phyloP scores from a whole-genome alignment of 148 eudicot species.

The Arbutus unedo region DNA sequence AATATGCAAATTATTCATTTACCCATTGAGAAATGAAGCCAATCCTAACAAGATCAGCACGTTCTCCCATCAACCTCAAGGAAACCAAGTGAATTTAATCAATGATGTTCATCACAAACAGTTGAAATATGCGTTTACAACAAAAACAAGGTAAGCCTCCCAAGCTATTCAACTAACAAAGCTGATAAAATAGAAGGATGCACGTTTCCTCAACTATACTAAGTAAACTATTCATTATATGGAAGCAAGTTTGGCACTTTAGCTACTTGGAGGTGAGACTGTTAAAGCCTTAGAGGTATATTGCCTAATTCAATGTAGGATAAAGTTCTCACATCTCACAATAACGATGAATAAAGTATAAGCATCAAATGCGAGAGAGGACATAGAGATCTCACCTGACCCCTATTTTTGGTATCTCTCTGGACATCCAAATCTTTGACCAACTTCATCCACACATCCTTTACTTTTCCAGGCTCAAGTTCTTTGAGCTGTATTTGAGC shows the following conservation, averaged over 20 bases:
- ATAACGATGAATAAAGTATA: not conserved
- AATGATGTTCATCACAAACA: not conserved
- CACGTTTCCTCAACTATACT: not conserved
- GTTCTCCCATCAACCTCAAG: not conserved
- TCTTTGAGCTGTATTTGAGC: constrained; percentile 69
- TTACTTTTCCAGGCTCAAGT: constrained; percentile 93
- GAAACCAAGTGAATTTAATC: not conserved
- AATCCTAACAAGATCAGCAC: not conserved
- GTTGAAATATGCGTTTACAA: not conserved
- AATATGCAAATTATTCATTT: not conserved
- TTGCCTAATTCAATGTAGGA: not conserved
- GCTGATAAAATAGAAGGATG: not conserved
- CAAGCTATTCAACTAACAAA: not conserved
- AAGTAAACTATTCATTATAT: not conserved
- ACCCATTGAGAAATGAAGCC: not conserved
- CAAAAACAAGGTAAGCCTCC: not conserved
- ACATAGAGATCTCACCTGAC: constrained; percentile 55
- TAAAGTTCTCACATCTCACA: not conserved
- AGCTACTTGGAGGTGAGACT: not conserved
- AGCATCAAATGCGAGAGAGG: constrained; percentile 2
- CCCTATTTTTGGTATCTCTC: constrained; percentile 88
- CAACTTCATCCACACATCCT: constrained; percentile 87
- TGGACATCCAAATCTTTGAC: constrained; percentile 93
- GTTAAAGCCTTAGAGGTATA: not conserved
- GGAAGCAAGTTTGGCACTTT: not conserved